Evolutionary conservation across 768 basidiomycete species (phyloP), one percentile per base, ranked within the genome.

Genomic region (Russula foetens): DNA sequence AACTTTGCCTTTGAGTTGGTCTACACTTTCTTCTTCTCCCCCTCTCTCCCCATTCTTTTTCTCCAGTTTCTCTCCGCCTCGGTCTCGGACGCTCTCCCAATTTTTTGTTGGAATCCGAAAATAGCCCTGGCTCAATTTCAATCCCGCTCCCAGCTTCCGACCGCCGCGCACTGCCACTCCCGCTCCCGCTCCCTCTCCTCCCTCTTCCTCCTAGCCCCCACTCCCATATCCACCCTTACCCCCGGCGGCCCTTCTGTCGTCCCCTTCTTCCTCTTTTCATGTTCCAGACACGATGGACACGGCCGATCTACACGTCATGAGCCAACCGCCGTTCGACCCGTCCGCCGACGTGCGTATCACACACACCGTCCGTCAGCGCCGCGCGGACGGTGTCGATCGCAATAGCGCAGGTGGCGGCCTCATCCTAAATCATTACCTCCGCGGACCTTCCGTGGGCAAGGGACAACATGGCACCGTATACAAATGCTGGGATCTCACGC

Each of bases 401-500:
- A 17, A 53, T 74, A 74, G 61, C 52, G 69, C 66, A 73, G 77
- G 45, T n/a, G 63, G 65, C 23, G 66, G 35, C 35, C 35, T 60
- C 66, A 82, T 85, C 75, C 73, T 97, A 66, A 98, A 98, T 76
- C 90, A 95, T 72, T 98, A 96, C 72, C 76, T 84, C 50, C 83
- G 93, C 58, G 77, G 85, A 55, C 77, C 80, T 57, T 81, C 82
- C 68, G 84, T 97, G 23, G 95, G 95, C 23, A 83, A 81, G 59
- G 95, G 95, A 14, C 90, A 92, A 69, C 94, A 97, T 69, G 95
- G 95, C 50, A 84, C 88, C 68, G 95, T 98, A 62, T 89, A 84
- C 73, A 76, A 88, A 4, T 91, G 90, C 35, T 79, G 69, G 69
- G 81, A 82, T 72, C 77, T 72, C 70, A 74, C 41, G 50, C 67